Evolutionary conservation across 208 protist genomes (phyloP).

Genomic region (Acanthamoeba royreba): DNA sequence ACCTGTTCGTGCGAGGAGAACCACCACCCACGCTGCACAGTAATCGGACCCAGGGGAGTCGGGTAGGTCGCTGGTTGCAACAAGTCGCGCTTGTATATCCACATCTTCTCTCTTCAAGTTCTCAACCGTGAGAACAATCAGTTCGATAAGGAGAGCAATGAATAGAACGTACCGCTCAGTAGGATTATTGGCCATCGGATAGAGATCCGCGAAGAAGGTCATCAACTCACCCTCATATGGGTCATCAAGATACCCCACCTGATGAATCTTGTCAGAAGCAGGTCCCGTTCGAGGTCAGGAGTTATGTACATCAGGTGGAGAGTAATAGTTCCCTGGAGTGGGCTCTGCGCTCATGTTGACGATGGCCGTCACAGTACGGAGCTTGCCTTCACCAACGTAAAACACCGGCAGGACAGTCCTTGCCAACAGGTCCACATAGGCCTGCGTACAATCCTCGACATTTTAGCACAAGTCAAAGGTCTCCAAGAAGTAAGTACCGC

Average conservation of each 20-base stretch:
- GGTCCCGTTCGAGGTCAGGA: neutral
- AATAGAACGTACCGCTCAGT: neutral
- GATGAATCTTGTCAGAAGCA: too few relatives aligned
- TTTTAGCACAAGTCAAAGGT: too few relatives aligned
- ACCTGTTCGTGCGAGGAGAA: conserved; percentile 59
- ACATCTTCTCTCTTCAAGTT: conserved; percentile 56
- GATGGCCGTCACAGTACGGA: conserved; percentile 55
- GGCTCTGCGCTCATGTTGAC: conserved; percentile 48
- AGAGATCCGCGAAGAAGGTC: conserved; percentile 67
- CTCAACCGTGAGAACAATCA: neutral
- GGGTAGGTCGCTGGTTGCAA: conserved; percentile 41
- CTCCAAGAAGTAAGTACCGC: neutral
- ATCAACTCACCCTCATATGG: conserved; percentile 66
- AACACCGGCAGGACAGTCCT: conserved; percentile 54
- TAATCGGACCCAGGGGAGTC: conserved; percentile 41
- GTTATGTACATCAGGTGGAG: neutral
- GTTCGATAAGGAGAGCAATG: neutral
- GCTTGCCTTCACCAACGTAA: conserved; percentile 44
- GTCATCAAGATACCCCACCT: conserved; percentile 51
- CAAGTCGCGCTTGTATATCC: conserved; percentile 58
- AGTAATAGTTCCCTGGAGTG: neutral
- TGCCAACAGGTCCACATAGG: conserved; percentile 8
- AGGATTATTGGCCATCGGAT: neutral
- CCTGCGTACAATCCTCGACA: neutral
- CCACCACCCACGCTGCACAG: conserved; percentile 68